Evolutionary conservation across 805 yeast species (phyloP).

Genomic region (Maudiozyma bulderi): DNA sequence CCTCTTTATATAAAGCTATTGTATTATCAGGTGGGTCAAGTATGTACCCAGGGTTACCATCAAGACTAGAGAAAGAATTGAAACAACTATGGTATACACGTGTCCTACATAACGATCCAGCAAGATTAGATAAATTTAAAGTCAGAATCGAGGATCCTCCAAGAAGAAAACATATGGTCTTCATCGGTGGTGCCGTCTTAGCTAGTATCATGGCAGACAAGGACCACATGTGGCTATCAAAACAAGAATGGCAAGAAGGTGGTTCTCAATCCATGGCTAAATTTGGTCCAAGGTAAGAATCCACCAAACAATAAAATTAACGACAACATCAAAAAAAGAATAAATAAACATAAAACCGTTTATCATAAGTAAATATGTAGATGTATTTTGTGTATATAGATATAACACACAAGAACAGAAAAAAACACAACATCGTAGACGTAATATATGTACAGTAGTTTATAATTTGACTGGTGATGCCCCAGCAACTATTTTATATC

Average conservation of each 20-base stretch:
- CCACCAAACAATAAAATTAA: background rate
- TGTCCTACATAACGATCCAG: conserved; percentile 78
- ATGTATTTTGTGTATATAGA: too few species aligned
- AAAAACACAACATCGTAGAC: too few species aligned
- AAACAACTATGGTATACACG: conserved; percentile 92
- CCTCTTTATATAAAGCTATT: conserved; percentile 81
- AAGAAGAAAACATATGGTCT: conserved; percentile 97
- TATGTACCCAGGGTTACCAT: conserved; percentile 97
- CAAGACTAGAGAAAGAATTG: conserved; percentile 88
- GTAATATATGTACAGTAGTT: too few species aligned
- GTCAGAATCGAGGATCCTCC: conserved; percentile 98
- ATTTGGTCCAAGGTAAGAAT: conserved; percentile 75
- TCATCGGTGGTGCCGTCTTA: conserved; percentile 95
- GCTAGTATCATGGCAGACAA: conserved; percentile 98
- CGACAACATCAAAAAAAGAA: background rate
- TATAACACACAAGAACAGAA: too few species aligned
- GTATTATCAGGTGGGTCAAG: conserved; percentile 96
- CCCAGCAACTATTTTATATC: conserved; percentile 4
- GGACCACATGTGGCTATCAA: conserved; percentile 95
- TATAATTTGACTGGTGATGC: background rate
- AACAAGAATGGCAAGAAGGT: conserved; percentile 96
- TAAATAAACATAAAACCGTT: background rate
- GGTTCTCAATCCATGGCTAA: conserved; percentile 79
- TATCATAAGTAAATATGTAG: background rate
- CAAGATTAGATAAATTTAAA: conserved; percentile 82